These are phyloP conservation scores for Acanthamoeba castellanii DNA, from an alignment of 208 protist genomes.

Conservation along the genomic window DNA sequence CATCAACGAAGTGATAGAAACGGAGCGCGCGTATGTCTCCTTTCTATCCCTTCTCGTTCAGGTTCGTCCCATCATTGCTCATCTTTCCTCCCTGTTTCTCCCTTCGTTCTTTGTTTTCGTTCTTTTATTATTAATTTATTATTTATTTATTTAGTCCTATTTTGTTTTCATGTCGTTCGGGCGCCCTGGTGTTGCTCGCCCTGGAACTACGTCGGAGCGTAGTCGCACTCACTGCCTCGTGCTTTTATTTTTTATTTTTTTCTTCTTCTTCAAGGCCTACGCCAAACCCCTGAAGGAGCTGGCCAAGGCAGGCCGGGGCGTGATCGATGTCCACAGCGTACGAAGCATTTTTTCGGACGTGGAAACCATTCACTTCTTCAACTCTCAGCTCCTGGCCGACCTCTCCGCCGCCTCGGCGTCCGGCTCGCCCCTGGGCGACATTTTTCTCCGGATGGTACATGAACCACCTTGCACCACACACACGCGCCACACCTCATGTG, in stretches of 20 bases:
- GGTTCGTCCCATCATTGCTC: neutral
- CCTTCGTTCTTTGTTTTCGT: neutral
- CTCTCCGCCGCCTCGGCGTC: neutral
- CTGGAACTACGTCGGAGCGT: neutral
- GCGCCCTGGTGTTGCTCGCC: neutral
- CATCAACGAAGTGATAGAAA: slow-evolving; percentile 54
- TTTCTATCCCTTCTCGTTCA: slow-evolving; percentile 27
- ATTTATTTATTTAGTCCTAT: neutral
- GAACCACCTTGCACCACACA: neutral
- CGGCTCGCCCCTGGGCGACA: slow-evolving; percentile 16
- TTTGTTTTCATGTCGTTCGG: neutral
- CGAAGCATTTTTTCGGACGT: slow-evolving; percentile 63
- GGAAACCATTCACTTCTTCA: slow-evolving; percentile 61
- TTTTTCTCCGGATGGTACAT: slow-evolving; percentile 53
- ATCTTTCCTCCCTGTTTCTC: neutral
- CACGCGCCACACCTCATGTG: neutral
- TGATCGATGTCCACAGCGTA: slow-evolving; percentile 40
- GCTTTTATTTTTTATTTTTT: neutral
- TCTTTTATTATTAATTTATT: neutral
- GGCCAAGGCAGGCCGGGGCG: slow-evolving; percentile 7
- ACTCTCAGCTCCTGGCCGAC: slow-evolving; percentile 65
- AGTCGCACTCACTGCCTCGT: neutral
- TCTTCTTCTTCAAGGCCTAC: neutral
- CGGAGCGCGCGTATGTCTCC: slow-evolving; percentile 53
- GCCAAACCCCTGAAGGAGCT: slow-evolving; percentile 47